phyloP scores from a whole-genome alignment of 2,329 filamentous ascomycete species.

The Ceratocystis colombiana region DNA sequence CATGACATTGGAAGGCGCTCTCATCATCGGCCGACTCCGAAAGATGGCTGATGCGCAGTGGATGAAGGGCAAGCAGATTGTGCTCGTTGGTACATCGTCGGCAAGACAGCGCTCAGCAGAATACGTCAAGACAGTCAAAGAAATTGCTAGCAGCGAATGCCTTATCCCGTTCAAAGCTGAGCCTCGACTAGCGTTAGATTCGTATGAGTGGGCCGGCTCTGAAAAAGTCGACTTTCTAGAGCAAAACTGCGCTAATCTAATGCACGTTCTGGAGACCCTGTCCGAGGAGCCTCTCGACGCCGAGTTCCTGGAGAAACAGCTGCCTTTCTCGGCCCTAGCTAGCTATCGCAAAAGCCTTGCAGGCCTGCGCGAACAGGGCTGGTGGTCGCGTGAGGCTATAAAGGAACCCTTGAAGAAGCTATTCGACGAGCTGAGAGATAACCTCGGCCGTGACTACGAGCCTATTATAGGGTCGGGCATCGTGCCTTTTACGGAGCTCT shows the following conservation, averaged over 20 bases:
- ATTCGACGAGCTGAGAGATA: slow-evolving; percentile 20
- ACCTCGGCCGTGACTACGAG: slow-evolving; percentile 24
- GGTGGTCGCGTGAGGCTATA: slow-evolving; percentile 25
- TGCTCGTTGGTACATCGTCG: slow-evolving; percentile 70
- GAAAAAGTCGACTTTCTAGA: slow-evolving; percentile 25
- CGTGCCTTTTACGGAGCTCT: slow-evolving; percentile 26
- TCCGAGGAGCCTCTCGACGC: slow-evolving; percentile 27
- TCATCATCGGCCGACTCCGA: slow-evolving; percentile 60
- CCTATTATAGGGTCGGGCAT: slow-evolving; percentile 30
- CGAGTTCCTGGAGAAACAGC: slow-evolving; percentile 30
- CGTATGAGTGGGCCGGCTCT: slow-evolving; percentile 23
- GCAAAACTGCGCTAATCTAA: slow-evolving; percentile 24
- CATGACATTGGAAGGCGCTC: slow-evolving; percentile 56
- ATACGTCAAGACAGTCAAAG: slow-evolving; percentile 36
- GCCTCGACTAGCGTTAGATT: slow-evolving; percentile 23
- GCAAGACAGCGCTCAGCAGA: slow-evolving; percentile 41
- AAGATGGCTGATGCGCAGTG: slow-evolving; percentile 62
- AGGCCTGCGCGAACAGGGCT: slow-evolving; percentile 17
- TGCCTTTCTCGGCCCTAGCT: slow-evolving; percentile 22
- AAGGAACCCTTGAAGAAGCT: slow-evolving; percentile 25
- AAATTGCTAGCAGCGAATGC: slow-evolving; percentile 37
- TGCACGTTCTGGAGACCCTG: slow-evolving; percentile 18
- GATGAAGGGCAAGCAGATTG: slow-evolving; percentile 58
- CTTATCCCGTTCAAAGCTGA: slow-evolving; percentile 30
- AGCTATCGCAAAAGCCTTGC: slow-evolving; percentile 15